A percentile compares a stretch with the other conserved stretches of the same genome.
These are phyloP conservation scores for Collybiopsis confluens DNA, from an alignment of 768 basidiomycete species.

Conservation along the genomic window DNA sequence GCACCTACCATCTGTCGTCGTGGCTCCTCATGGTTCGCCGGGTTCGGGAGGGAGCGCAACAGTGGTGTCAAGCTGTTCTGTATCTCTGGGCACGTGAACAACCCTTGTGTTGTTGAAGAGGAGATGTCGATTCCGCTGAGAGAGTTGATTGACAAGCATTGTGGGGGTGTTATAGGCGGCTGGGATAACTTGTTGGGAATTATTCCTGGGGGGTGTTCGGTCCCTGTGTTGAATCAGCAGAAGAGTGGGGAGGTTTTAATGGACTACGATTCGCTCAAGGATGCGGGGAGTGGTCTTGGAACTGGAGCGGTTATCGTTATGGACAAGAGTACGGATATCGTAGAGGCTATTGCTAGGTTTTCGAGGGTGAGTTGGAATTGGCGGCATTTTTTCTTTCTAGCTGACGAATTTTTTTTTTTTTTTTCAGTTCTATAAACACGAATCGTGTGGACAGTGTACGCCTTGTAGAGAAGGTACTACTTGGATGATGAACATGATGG, in stretches of 20 bases:
- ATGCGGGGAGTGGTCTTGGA: conserved; percentile 93
- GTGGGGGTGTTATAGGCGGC: conserved; percentile 89
- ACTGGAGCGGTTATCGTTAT: conserved; percentile 99
- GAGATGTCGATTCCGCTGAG: conserved; percentile 97
- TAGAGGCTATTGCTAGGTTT: conserved; percentile 92
- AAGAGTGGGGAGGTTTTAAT: conserved; percentile 91
- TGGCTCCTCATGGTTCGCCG: conserved; percentile 85
- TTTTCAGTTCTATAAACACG: conserved; percentile 91
- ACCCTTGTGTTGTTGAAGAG: conserved; percentile 96
- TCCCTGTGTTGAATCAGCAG: conserved; percentile 84
- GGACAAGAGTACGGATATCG: conserved; percentile 96
- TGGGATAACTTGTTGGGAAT: conserved; percentile 99
- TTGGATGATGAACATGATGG: conserved; percentile 99
- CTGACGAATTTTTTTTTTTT: conserved; percentile 3
- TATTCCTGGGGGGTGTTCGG: conserved; percentile 91
- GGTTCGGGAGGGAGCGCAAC: conserved; percentile 89
- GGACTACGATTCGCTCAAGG: conserved; percentile 98
- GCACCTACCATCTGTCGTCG: conserved; percentile 95
- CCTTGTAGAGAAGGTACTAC: conserved; percentile 94
- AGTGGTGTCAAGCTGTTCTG: conserved; percentile 97
- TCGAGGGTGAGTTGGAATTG: conserved; percentile 54
- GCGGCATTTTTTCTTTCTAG: no score
- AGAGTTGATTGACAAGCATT: conserved; percentile 95
- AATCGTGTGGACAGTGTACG: conserved; percentile 96
- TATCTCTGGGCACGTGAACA: conserved; percentile 96